Percentiles rank a stretch among this genome's conserved stretches.
These are phyloP conservation scores for Yarrowia divulgata DNA, from an alignment of 805 yeast species.

Conservation along the genomic window DNA sequence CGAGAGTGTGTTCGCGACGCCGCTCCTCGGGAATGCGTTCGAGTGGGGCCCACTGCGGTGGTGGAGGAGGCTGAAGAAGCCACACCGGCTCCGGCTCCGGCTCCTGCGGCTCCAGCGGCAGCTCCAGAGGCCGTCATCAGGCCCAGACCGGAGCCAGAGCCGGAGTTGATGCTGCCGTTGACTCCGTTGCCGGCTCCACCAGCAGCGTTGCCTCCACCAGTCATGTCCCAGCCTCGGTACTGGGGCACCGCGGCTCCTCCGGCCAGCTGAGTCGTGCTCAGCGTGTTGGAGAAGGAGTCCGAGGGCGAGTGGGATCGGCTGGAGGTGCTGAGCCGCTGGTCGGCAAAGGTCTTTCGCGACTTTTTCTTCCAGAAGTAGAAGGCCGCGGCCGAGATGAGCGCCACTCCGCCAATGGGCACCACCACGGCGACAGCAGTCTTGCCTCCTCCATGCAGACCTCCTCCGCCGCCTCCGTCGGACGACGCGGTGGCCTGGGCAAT, in stretches of 20 bases:
- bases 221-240: conserved; percentile 37
- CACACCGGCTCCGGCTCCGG: background rate
- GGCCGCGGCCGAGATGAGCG: conserved; percentile 17
- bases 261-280: conserved; percentile 18
- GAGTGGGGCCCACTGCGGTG: conserved; percentile 14
- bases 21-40: conserved; percentile 17
- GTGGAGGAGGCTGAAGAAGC: conserved; percentile 10
- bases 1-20: conserved; percentile 16
- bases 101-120: conserved; percentile 3
- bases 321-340: conserved; percentile 33
- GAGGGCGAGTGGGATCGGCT: conserved; percentile 17
- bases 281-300: conserved; percentile 26
- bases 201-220: conserved; percentile 6
- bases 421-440: conserved; percentile 34
- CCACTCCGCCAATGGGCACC: conserved; percentile 36
- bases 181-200: conserved; percentile 12
- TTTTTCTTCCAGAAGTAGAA: conserved; percentile 31
- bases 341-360: conserved; percentile 33
- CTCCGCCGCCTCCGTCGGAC: conserved; percentile 5
- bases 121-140: conserved; percentile 10
- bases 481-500: conserved; percentile 11
- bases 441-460: conserved; percentile 29
- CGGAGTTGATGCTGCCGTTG: conserved; percentile 17
- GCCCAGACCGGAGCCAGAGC: conserved; percentile 21
- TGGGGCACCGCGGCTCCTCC: conserved; percentile 6